These are phyloP conservation scores for Ilex asprella DNA, from an alignment of 257 asterid species.

Conservation along the genomic window DNA sequence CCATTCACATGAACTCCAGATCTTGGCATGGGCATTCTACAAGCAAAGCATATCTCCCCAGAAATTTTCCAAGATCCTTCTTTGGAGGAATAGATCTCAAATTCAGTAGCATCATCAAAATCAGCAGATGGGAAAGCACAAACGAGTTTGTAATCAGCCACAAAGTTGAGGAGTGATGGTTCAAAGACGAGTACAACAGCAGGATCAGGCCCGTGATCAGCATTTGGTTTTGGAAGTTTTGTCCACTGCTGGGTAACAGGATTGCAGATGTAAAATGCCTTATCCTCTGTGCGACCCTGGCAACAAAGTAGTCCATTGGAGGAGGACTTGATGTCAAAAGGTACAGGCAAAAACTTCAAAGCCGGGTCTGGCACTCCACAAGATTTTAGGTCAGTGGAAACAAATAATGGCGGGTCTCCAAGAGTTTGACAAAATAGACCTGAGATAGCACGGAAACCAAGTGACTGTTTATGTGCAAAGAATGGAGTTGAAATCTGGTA, in stretches of 20 bases:
- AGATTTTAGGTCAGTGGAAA: constrained; percentile 23
- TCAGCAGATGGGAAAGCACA: constrained; percentile 41
- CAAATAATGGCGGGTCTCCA: constrained; percentile 21
- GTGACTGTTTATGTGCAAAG: constrained; percentile 45
- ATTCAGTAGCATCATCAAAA: constrained; percentile 48
- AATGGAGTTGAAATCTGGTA: constrained; percentile 41
- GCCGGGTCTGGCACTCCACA: constrained; percentile 52
- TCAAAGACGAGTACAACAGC: constrained; percentile 29
- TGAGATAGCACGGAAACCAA: constrained; percentile 15
- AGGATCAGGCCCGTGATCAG: constrained; percentile 37
- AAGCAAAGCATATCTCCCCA: constrained; percentile 41
- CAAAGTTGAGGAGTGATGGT: constrained; percentile 45
- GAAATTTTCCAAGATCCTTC: constrained; percentile 42
- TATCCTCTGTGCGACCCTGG: constrained; percentile 26
- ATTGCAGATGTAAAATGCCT: constrained; percentile 44
- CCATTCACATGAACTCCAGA: constrained; percentile 39
- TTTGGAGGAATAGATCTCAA: constrained; percentile 42
- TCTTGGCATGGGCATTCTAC: constrained; percentile 7
- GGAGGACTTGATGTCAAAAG: constrained; percentile 39
- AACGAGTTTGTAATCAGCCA: constrained; percentile 35
- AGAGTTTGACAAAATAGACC: constrained; percentile 37
- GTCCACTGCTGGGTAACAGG: constrained; percentile 38
- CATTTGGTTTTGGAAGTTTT: constrained; percentile 41
- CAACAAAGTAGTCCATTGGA: constrained; percentile 50
- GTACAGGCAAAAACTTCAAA: constrained; percentile 38